These are phyloP conservation scores for Candida endomychidarum DNA, from an alignment of 805 yeast species.

Conservation along the genomic window DNA sequence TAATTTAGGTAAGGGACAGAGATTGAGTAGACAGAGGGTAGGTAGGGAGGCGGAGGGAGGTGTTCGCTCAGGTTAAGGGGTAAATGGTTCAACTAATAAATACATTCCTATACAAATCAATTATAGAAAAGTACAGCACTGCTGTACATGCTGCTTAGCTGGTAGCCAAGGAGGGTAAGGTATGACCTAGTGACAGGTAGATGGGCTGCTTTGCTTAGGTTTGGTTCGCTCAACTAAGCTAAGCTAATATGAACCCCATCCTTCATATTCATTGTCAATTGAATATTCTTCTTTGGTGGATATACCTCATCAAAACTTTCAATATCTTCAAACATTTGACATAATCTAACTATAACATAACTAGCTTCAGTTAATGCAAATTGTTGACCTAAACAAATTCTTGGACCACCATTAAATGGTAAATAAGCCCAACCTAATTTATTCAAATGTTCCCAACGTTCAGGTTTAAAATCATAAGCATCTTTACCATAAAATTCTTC, in stretches of 20 bases:
- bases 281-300: constrained; percentile 32
- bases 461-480: constrained; percentile 45
- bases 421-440: constrained; percentile 48
- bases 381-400: constrained; percentile 58
- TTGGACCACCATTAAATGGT: constrained; percentile 57
- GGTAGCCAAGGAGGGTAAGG: no score
- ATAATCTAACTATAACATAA: constrained; percentile 40
- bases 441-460: constrained; percentile 43
- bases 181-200: no score
- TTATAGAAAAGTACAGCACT: no score
- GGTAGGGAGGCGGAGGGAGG: no score
- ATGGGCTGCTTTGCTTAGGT: no score
- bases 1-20: no score
- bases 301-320: constrained; percentile 23
- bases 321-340: constrained; percentile 23
- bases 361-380: constrained; percentile 55
- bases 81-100: no score
- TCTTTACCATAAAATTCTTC: constrained; percentile 44
- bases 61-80: no score
- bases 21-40: no score
- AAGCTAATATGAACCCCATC: constrained; percentile 15
- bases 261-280: constrained; percentile 25
- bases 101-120: background rate
- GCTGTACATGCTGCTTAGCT: no score
- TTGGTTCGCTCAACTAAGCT: no score